Conservation (phyloP, 768 basidiomycete species). For the Lentinula sp. region DNA sequence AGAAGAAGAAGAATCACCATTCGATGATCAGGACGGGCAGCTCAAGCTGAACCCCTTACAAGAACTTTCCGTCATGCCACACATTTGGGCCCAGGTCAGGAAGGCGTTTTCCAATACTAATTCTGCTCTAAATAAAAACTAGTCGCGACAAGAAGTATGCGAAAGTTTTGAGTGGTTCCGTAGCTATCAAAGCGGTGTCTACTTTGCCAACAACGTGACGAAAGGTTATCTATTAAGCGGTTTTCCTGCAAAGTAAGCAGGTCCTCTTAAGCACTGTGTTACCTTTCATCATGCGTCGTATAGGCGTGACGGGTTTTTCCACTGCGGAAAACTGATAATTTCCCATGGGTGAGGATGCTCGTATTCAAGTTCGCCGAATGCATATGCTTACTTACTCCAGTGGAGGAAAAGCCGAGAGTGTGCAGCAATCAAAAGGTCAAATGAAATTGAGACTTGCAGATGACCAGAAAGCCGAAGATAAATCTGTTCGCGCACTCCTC, state of each 20-base stretch:
- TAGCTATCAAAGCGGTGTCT: constrained; percentile 79
- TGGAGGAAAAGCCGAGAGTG: constrained; percentile 63
- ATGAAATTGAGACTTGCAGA: constrained; percentile 36
- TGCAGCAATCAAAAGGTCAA: constrained; percentile 36
- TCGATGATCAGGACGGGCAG: neutral
- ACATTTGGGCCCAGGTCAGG: constrained; percentile 38
- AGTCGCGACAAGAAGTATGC: constrained; percentile 84
- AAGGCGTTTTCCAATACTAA: neutral
- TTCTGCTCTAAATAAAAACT: constrained; percentile 2
- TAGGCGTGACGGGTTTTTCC: constrained; percentile 66
- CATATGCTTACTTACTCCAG: constrained; percentile 23
- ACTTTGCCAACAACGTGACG: constrained; percentile 50
- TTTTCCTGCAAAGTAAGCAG: constrained; percentile 54
- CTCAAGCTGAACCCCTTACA: neutral
- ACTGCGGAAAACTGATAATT: constrained; percentile 65
- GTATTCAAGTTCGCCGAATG: neutral
- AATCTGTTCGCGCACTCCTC: constrained; percentile 65
- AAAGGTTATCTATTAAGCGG: constrained; percentile 76
- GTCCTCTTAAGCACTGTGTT: constrained; percentile 9
- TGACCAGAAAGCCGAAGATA: constrained; percentile 65
- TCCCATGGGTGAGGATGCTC: constrained; percentile 68
- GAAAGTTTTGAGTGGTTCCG: constrained; percentile 72
- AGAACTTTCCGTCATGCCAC: constrained; percentile 27
- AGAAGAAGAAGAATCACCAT: too few relatives aligned
- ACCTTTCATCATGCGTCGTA: constrained; percentile 5